Conservation (phyloP, 495 filamentous ascomycete genomes). For the Xylaria castorea region DNA sequence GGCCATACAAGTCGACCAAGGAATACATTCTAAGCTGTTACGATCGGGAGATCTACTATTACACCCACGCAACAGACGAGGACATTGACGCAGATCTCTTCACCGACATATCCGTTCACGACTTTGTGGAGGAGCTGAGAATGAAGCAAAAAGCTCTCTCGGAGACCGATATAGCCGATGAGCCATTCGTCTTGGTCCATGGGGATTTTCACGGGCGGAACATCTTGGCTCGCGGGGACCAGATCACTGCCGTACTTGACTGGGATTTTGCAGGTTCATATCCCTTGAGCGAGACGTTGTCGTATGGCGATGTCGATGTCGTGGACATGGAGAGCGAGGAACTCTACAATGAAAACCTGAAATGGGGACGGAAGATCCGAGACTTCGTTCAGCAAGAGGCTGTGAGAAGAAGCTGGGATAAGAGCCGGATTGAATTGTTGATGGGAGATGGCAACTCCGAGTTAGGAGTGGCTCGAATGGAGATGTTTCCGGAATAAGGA, state of each 20-base stretch:
- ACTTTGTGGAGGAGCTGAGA: neutral
- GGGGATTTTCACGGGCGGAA: conserved; percentile 5
- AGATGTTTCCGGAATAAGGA: conserved; percentile 10
- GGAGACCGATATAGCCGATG: neutral
- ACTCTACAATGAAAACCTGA: neutral
- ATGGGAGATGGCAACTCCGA: conserved; percentile 2
- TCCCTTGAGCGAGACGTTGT: conserved; percentile 4
- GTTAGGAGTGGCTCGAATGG: neutral
- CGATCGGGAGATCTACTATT: conserved; percentile 12
- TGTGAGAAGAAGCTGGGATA: conserved; percentile 9
- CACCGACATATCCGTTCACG: neutral
- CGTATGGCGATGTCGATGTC: neutral
- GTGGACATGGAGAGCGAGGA: conserved; percentile 2
- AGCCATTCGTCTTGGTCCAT: conserved; percentile 9
- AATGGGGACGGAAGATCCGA: neutral
- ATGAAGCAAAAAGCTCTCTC: neutral
- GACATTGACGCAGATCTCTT: conserved; percentile 5
- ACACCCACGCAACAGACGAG: neutral
- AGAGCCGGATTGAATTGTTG: neutral
- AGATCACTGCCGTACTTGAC: neutral
- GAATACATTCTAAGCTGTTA: conserved; percentile 16
- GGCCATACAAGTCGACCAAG: conserved; percentile 11
- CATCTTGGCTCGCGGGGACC: conserved; percentile 3
- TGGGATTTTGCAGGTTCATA: conserved; percentile 19
- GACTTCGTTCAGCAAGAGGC: neutral